These are phyloP conservation scores for Gamsiella multidivaricata DNA, from an alignment of 192 early-diverging fungal species.

Conservation along the genomic window DNA sequence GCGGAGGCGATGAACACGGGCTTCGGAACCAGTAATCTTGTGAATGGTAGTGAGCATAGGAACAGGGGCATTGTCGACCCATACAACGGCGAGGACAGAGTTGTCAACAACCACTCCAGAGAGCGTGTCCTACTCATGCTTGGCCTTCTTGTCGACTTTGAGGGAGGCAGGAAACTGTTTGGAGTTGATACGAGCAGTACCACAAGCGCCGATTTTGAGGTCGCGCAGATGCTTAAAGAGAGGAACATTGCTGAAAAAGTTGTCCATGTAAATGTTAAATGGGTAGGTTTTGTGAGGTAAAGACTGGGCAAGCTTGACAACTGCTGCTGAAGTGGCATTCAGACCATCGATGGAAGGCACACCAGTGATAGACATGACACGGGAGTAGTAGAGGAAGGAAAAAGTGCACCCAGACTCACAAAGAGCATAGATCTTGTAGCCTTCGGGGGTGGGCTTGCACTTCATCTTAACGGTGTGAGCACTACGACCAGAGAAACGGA, in stretches of 20 bases:
- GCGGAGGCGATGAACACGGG: background rate
- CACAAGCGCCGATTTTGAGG: slow-evolving; percentile 30
- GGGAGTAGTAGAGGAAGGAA: slow-evolving; percentile 24
- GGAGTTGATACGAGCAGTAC: slow-evolving; percentile 16
- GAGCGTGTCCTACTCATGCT: slow-evolving; percentile 24
- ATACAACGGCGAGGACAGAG: slow-evolving; percentile 22
- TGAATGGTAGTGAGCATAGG: slow-evolving; percentile 51
- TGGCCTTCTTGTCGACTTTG: slow-evolving; percentile 9
- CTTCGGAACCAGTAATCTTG: background rate
- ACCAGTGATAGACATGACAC: slow-evolving; percentile 5
- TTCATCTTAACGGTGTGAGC: slow-evolving; percentile 33
- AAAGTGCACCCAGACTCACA: slow-evolving; percentile 42
- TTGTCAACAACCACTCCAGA: slow-evolving; percentile 10
- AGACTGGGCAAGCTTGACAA: slow-evolving; percentile 20
- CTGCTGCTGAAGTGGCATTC: slow-evolving; percentile 9
- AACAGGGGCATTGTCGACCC: slow-evolving; percentile 50
- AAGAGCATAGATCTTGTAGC: slow-evolving; percentile 47
- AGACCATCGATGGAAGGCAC: slow-evolving; percentile 6
- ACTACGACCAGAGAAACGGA: slow-evolving; percentile 32
- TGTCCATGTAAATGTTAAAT: slow-evolving; percentile 52
- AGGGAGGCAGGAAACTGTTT: background rate
- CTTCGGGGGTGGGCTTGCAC: slow-evolving; percentile 33
- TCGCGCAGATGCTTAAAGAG: slow-evolving; percentile 29
- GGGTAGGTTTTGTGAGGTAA: slow-evolving; percentile 4
- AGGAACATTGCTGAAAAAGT: slow-evolving; percentile 37